Evolutionary conservation across 2,329 filamentous ascomycete species (phyloP), one percentile per base, ranked within the genome.

Genomic region (Cercospora berteroae): DNA sequence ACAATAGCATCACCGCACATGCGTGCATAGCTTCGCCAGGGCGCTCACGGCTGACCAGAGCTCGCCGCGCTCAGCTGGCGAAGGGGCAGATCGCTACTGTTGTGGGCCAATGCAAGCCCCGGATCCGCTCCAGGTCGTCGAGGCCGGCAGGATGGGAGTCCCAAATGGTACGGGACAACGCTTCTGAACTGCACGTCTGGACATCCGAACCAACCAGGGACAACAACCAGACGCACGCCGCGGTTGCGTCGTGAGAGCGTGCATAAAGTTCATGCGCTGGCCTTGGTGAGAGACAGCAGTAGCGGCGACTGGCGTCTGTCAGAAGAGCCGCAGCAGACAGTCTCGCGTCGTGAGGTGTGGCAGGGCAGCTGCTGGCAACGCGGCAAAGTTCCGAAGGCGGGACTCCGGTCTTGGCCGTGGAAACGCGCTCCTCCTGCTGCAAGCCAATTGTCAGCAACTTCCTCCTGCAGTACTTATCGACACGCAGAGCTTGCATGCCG

Each of bases 211-310:
- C 18, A 12, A 5, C 20, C 48, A 27, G n/a, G 23, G 7, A 2
- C 23, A 27, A 52, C 48, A 27, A 52, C 48, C 23, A 52, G 48
- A 52, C 20, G 48, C 48, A n/a, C 12, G 48, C 48, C 48, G 23
- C 48, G 23, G 7, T 4, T n/a, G 6, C 23, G 12, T 25, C n/a
- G 23, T 52, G 48, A 13, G 48, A 12, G 44, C 36, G 20, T 55
- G 57, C 57, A 60, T 60, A 60, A 29, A 42, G 57, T 60, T 60
- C 13, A 31, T 56, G 60, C 31, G 44, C 36, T 63, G 60, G 60
- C 60, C 18, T 55, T 31, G 44, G n/a, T 27, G 60, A 29, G 60
- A 20, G 33, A 27, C 42, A 33, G 44, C 44, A 52, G 44, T 52
- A 48, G 36, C n/a, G 13, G 36, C 33, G 42, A 18, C 25, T 36